These are phyloP conservation scores for Piromyces sp. DNA, from an alignment of 192 early-diverging fungal genomes.

Conservation along the genomic window DNA sequence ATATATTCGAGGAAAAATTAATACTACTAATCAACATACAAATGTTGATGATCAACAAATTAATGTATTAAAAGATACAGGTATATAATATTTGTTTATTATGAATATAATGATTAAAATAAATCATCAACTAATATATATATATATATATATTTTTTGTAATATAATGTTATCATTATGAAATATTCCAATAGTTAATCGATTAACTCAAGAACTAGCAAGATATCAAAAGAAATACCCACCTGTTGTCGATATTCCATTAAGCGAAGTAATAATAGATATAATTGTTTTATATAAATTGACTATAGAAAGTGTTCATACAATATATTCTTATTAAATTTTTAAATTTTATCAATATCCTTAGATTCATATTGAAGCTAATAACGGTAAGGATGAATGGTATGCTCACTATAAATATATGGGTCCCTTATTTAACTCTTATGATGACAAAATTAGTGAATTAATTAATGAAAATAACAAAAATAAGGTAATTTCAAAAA, in stretches of 20 bases:
- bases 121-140: no score
- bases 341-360: no score
- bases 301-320: no score
- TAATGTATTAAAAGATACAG: background rate
- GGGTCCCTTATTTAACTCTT: background rate
- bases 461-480: background rate
- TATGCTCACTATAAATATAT: background rate
- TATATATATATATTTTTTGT: no score
- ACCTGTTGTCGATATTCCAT: background rate
- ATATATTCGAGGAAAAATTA: background rate
- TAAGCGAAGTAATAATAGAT: background rate
- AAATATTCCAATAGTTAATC: no score
- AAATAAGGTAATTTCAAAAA: background rate
- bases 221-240: background rate
- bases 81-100: background rate
- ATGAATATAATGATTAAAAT: no score
- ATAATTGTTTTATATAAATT: no score
- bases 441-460: background rate
- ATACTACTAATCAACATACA: background rate
- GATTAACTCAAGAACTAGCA: background rate
- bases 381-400: background rate
- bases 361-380: no score
- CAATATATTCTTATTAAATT: no score
- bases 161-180: no score
- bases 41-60: background rate